These are phyloP conservation scores for Debaryomyces psychrophilus DNA, from an alignment of 1,139 yeast species.

Conservation along the genomic window DNA sequence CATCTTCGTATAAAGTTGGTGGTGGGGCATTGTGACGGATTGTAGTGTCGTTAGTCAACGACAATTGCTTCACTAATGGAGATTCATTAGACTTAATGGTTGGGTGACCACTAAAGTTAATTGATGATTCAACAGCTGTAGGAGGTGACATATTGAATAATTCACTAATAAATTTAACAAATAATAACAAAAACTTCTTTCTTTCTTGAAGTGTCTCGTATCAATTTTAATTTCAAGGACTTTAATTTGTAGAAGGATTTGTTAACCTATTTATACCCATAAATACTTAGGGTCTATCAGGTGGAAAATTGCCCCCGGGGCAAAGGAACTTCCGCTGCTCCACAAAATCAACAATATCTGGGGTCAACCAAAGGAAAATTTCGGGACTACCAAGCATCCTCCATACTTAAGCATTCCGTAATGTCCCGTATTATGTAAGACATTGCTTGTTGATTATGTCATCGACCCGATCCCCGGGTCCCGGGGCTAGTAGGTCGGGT, in stretches of 20 bases:
- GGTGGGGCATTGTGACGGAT: constrained; percentile 91
- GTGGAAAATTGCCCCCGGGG: constrained; percentile 7
- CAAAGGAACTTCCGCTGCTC: constrained; percentile 8
- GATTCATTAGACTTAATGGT: constrained; percentile 46
- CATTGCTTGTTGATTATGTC: neutral
- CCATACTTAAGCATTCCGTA: constrained; percentile 4
- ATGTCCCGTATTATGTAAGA: constrained; percentile 4
- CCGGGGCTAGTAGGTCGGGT: constrained; percentile 4
- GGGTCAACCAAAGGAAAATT: constrained; percentile 4
- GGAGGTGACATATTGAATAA: constrained; percentile 46
- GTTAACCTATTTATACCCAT: constrained; percentile 2
- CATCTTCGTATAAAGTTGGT: constrained; percentile 93
- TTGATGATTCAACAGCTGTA: constrained; percentile 50
- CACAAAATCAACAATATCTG: constrained; percentile 7
- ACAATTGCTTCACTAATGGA: constrained; percentile 48
- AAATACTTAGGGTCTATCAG: neutral
- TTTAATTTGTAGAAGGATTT: neutral
- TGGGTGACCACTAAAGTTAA: constrained; percentile 48
- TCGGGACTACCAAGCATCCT: neutral
- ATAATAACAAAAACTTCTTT: constrained; percentile 1
- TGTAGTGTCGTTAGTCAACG: constrained; percentile 50
- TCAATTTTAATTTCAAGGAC: neutral
- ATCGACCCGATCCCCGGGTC: constrained; percentile 2
- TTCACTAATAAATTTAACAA: neutral
- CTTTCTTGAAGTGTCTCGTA: constrained; percentile 1